These are phyloP conservation scores for Aspergillus sp. DNA, from an alignment of 2,329 filamentous ascomycete genomes.

Conservation along the genomic window DNA sequence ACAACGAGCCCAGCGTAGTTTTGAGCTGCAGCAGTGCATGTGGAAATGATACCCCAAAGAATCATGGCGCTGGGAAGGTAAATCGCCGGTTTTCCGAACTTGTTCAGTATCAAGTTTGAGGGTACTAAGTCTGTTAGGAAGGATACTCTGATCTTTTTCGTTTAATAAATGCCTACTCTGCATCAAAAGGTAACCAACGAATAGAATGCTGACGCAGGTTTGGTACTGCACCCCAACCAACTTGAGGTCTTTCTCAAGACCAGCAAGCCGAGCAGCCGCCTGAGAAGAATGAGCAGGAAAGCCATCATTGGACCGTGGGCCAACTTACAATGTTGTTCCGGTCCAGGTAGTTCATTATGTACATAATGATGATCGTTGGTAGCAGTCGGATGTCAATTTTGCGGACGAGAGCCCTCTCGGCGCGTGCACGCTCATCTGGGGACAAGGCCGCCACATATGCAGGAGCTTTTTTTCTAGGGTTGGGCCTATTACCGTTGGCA, in stretches of 20 bases:
- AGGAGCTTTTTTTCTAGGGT: no score
- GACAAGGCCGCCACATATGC: constrained; percentile 44
- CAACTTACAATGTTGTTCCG: no score
- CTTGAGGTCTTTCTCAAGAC: constrained; percentile 49
- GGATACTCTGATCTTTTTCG: no score
- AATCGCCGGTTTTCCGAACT: constrained; percentile 19
- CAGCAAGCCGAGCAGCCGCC: constrained; percentile 44
- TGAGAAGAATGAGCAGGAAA: neutral
- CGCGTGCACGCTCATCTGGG: constrained; percentile 50
- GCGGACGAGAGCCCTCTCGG: constrained; percentile 62
- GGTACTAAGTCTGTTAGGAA: no score
- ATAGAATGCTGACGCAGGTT: constrained; percentile 47
- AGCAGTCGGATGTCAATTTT: constrained; percentile 67
- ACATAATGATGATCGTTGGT: no score
- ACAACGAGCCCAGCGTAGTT: constrained; percentile 44
- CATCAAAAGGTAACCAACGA: constrained; percentile 65
- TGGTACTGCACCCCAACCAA: constrained; percentile 45
- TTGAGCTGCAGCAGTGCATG: constrained; percentile 37
- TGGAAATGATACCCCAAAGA: constrained; percentile 63
- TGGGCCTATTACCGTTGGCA: no score
- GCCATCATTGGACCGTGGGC: no score
- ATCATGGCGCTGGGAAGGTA: constrained; percentile 57
- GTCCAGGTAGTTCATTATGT: no score
- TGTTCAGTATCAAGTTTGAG: no score
- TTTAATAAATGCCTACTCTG: constrained; percentile 39